Evolutionary conservation across 116 monocot genomes (phyloP).

Genomic region (Cymodocea nodosa): DNA sequence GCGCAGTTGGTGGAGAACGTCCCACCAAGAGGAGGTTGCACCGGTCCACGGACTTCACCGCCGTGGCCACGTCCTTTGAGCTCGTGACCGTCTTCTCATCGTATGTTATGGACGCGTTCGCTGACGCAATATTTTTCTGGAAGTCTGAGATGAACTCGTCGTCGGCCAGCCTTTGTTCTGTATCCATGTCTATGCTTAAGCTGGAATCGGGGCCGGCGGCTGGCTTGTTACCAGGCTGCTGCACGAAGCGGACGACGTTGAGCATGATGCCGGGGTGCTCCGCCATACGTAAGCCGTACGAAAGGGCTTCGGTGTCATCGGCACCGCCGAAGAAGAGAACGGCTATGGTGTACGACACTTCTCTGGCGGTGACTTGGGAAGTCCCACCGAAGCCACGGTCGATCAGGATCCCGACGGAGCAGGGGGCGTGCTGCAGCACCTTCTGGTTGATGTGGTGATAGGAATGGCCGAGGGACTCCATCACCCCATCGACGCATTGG

Average conservation of each 20-base stretch:
- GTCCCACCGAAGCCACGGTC: constrained; percentile 71
- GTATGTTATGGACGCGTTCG: constrained; percentile 15
- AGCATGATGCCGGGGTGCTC: constrained; percentile 23
- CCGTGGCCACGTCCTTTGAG: constrained; percentile 8
- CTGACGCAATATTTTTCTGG: constrained; percentile 7
- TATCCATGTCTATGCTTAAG: not conserved
- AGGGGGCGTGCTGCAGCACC: constrained; percentile 38
- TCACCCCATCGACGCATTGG: constrained; percentile 19
- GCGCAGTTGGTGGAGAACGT: constrained; percentile 6
- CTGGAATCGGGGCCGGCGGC: not conserved
- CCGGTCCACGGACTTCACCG: constrained; percentile 23
- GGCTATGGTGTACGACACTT: constrained; percentile 22
- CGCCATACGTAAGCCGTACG: constrained; percentile 23
- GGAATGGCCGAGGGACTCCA: constrained; percentile 21
- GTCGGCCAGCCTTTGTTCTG: constrained; percentile 11
- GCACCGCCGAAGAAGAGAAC: constrained; percentile 72
- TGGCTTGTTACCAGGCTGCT: not conserved
- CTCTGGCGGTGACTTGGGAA: constrained; percentile 11
- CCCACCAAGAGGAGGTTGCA: constrained; percentile 52
- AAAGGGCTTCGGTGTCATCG: constrained; percentile 32
- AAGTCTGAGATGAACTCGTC: constrained; percentile 18
- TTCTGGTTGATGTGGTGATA: constrained; percentile 18
- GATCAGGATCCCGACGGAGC: constrained; percentile 64
- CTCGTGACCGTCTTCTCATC: constrained; percentile 27
- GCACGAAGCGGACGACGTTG: constrained; percentile 20